A percentile compares a stretch with the other conserved stretches of the same genome.
Evolutionary conservation across 2,329 filamentous ascomycete genomes (phyloP).

Genomic region (Colletotrichum coccodes): DNA sequence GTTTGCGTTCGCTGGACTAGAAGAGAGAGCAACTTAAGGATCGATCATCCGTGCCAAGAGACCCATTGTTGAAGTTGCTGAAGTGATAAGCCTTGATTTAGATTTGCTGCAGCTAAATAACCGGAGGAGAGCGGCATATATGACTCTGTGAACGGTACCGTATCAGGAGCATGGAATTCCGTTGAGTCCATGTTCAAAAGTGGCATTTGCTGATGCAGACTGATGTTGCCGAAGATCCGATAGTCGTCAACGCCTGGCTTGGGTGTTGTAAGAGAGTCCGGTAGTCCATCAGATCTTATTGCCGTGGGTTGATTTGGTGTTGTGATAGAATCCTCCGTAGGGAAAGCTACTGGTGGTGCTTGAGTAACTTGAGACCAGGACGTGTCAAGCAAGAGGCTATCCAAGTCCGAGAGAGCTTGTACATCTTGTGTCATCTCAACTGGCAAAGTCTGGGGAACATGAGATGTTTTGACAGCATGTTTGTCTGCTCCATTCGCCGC

Average conservation of each 20-base stretch:
- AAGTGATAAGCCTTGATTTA: neutral
- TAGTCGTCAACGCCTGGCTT: neutral
- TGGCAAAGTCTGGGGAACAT: neutral
- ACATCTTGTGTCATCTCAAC: slow-evolving; percentile 1
- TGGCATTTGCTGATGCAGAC: neutral
- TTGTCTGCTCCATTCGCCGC: neutral
- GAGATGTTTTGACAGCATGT: neutral
- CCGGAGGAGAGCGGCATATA: neutral
- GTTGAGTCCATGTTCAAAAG: slow-evolving; percentile 1
- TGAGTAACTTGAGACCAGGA: slow-evolving; percentile 3
- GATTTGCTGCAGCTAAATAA: neutral
- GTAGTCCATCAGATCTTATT: neutral
- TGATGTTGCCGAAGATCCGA: neutral
- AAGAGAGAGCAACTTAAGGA: neutral
- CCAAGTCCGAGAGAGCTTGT: neutral
- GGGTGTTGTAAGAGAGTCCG: neutral
- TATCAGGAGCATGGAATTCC: neutral
- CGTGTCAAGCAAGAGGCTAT: slow-evolving; percentile 2
- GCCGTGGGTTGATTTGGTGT: neutral
- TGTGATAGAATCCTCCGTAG: neutral
- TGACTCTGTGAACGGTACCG: neutral
- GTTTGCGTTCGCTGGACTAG: neutral
- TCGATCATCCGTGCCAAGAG: slow-evolving; percentile 19
- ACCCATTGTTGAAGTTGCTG: slow-evolving; percentile 17
- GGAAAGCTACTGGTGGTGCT: neutral